Percentiles rank a stretch among this genome's conserved stretches.
These are phyloP conservation scores for Corymbia calophylla DNA, from an alignment of 441 rosid species.

Conservation along the genomic window DNA sequence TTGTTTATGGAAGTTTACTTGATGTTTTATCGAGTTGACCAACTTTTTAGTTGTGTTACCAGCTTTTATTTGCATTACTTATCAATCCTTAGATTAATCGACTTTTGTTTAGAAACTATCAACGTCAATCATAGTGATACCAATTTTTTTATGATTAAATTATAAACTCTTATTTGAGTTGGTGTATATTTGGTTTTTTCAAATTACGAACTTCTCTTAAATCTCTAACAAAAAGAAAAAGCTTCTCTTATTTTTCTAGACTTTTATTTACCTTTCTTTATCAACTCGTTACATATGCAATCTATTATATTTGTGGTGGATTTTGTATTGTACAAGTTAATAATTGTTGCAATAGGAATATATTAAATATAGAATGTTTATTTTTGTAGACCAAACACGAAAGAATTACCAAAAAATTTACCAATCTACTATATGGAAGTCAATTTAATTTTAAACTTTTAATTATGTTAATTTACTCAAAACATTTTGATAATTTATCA, in stretches of 20 bases:
- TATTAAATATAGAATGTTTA: background rate
- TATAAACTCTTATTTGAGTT: background rate
- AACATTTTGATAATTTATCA: background rate
- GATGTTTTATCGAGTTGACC: background rate
- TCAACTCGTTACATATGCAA: background rate
- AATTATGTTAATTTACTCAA: background rate
- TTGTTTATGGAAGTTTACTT: background rate
- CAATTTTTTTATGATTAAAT: background rate
- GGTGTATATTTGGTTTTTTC: background rate
- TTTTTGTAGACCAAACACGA: background rate
- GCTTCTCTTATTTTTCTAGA: background rate
- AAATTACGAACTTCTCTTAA: background rate
- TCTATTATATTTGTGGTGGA: background rate
- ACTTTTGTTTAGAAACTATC: background rate
- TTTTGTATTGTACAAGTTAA: background rate
- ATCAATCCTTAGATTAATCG: background rate
- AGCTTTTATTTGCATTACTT: background rate
- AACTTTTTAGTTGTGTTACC: background rate
- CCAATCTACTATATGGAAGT: fast-evolving
- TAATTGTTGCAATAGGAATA: background rate
- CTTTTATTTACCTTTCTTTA: background rate
- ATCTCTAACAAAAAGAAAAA: background rate
- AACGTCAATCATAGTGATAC: background rate
- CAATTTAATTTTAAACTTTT: background rate
- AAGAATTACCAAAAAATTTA: background rate